phyloP scores from a whole-genome alignment of 1,284 basidiomycete genomes.

The Malassezia brasiliensis region DNA sequence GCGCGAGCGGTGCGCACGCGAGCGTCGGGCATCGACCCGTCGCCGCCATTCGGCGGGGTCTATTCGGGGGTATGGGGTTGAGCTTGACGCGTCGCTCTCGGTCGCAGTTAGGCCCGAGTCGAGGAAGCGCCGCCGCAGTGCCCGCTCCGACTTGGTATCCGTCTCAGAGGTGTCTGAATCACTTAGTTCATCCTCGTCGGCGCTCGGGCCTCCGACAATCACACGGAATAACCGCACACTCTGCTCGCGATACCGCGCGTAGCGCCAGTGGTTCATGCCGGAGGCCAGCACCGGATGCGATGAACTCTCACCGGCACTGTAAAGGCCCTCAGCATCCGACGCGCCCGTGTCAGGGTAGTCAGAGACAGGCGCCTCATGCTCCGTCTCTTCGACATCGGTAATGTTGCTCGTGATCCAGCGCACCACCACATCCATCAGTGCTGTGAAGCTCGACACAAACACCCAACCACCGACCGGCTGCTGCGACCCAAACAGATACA shows the following conservation, averaged over 20 bases:
- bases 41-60: conserved; percentile 11
- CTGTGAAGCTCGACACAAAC: conserved; percentile 66
- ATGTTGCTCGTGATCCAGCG: conserved; percentile 48
- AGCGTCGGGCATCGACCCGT: conserved; percentile 6
- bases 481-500: conserved; percentile 58
- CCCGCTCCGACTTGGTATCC: neutral
- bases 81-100: neutral
- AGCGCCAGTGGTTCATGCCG: neutral
- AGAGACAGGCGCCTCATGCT: conserved; percentile 16
- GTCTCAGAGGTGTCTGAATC: conserved; percentile 3
- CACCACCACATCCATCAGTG: conserved; percentile 36
- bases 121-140: neutral
- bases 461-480: conserved; percentile 70
- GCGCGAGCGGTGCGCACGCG: neutral
- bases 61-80: neutral
- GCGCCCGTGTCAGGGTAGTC: conserved; percentile 14
- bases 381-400: conserved; percentile 27
- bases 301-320: conserved; percentile 19
- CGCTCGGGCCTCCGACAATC: conserved; percentile 28
- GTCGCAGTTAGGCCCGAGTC: neutral
- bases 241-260: conserved; percentile 20
- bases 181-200: neutral
- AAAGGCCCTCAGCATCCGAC: conserved; percentile 16
- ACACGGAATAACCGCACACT: conserved; percentile 35
- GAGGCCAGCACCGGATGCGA: neutral